Evolutionary conservation across 2,329 filamentous ascomycete species (phyloP), one percentile per base, ranked within the genome.

Genomic region (Magnaporthiopsis rhizophila): DNA sequence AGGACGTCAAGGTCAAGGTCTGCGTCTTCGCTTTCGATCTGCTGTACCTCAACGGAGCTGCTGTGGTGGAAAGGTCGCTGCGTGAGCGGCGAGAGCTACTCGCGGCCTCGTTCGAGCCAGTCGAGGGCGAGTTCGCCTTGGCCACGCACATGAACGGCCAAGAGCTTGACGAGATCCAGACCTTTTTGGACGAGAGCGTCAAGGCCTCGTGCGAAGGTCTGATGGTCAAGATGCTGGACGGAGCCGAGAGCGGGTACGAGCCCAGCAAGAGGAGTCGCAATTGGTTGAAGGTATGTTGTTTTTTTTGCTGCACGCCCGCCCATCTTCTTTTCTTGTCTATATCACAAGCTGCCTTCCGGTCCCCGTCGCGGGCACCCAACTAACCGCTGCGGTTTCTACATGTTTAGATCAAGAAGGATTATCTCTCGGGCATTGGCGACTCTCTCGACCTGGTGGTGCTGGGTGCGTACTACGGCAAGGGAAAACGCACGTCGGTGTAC

Each of bases 151-250:
- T 92, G 79, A 83, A 99, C 72, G 91, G 91, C 13, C 90, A 89
- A 71, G 91, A 97, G 69, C 82, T 99, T 3, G 94, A 98, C 63
- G 91, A 96, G 72, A 99, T 99, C 64, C 94, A 98, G 73, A 83
- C 82, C 1, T 90, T 99, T 71, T 83, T 99, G 2, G 95, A 99
- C 72, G 94, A 98, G 65, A 95, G 91, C 71, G 90, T 99, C 68
- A 97, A 97, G 76, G 91, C 93, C 2, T 96, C 92, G 0, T 99
- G 95, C 73, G 95, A 99, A 79, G 95, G 95, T 13, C 81, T 99
- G 63, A 99, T 99, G 95, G 95, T 99, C 18, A 99, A 99, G 81
- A 99, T 99, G 95, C 79, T 99, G 65, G 94, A 98, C 74, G 95
- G 94, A 0, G 81, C 85, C 8, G 94, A 97, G 76, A 96, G 91